Conservation (phyloP, 345 rosid species). For the Erysimum cheiranthoides region DNA sequence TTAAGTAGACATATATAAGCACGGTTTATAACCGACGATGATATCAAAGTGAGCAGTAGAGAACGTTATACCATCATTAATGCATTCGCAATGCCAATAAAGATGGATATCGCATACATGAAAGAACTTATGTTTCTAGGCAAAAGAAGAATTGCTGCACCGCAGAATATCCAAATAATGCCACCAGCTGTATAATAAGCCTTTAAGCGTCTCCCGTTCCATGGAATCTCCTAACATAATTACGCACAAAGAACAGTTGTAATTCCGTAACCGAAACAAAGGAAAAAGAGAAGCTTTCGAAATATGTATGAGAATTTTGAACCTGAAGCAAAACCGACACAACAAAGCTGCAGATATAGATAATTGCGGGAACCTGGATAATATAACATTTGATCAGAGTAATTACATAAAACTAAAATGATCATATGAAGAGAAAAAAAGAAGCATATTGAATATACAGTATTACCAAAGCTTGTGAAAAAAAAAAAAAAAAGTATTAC, state of each 20-base stretch:
- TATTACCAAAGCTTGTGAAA: conserved; percentile 95
- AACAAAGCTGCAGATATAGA: conserved; percentile 84
- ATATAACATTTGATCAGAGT: conserved; percentile 27
- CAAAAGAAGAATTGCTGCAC: conserved; percentile 69
- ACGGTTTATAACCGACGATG: not conserved
- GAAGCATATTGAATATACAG: conserved; percentile 7
- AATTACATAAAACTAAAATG: not conserved
- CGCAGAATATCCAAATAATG: conserved; percentile 83
- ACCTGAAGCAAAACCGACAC: conserved; percentile 90
- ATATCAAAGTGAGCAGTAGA: not conserved
- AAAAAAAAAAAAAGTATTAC: too few relatives aligned
- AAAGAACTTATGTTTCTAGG: conserved; percentile 62
- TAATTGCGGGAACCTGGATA: conserved; percentile 85
- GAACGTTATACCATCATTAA: conserved; percentile 70
- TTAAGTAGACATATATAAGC: not conserved
- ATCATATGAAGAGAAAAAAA: conserved; percentile 7
- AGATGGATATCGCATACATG: conserved; percentile 68
- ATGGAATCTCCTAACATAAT: conserved; percentile 71
- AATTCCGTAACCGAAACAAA: not conserved
- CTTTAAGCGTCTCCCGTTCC: conserved; percentile 82
- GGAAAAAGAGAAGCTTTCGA: conserved; percentile 16
- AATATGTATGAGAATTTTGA: conserved; percentile 21
- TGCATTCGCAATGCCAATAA: conserved; percentile 86
- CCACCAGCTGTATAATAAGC: conserved; percentile 90
- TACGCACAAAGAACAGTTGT: not conserved